Conservation (phyloP, 2,329 filamentous ascomycete species). For the Ophiostoma perfectum region DNA sequence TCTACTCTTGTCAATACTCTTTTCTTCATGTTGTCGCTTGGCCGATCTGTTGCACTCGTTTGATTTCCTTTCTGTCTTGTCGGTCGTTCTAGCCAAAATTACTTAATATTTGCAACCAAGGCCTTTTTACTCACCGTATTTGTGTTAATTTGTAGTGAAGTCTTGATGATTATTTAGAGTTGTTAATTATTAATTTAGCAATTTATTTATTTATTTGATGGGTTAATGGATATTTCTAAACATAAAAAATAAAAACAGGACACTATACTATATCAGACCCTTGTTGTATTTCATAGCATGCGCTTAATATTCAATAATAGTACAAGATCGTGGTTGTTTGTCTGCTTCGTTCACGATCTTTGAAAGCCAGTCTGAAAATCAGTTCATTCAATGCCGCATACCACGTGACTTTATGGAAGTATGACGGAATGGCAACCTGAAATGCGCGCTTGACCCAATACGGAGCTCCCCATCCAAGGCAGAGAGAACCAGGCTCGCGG, state of each 20-base stretch:
- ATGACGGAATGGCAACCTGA: background rate
- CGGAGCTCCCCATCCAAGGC: conserved; percentile 1
- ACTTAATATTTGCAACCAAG: background rate
- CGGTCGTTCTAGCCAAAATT: background rate
- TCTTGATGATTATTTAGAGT: background rate
- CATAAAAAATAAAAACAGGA: background rate
- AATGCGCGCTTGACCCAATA: background rate
- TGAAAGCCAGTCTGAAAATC: too few relatives aligned
- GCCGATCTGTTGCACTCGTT: background rate
- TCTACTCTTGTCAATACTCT: conserved; percentile 3
- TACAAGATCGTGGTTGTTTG: too few relatives aligned
- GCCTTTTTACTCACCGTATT: too few relatives aligned
- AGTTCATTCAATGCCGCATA: too few relatives aligned
- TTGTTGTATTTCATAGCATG: too few relatives aligned
- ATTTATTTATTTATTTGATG: background rate
- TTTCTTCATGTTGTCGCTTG: background rate
- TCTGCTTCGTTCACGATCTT: too few relatives aligned
- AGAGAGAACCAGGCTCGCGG: background rate
- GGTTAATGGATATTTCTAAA: background rate
- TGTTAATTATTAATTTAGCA: background rate
- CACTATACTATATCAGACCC: too few relatives aligned
- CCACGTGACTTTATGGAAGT: background rate
- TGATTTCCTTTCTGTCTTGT: background rate
- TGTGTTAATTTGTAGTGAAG: too few relatives aligned
- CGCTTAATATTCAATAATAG: too few relatives aligned